These are phyloP conservation scores for Quercus dentata DNA, from an alignment of 306 rosid genomes.

Conservation along the genomic window DNA sequence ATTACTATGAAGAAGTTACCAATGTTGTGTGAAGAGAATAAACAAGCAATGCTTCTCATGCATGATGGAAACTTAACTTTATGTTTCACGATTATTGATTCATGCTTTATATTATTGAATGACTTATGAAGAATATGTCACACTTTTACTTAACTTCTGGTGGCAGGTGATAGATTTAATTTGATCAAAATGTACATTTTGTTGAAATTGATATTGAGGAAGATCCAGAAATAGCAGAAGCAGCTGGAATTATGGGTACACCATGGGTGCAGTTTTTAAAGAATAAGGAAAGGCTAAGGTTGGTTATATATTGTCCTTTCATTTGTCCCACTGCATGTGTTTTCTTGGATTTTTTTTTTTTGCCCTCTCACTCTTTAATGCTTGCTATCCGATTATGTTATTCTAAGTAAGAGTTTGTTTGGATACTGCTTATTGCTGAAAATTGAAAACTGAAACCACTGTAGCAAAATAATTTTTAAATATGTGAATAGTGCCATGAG, in stretches of 20 bases:
- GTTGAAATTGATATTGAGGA: slow-evolving; percentile 98
- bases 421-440: no score
- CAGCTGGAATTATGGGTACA: slow-evolving; percentile 95
- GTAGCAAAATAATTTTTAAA: no score
- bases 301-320: slow-evolving; percentile 27
- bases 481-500: no score
- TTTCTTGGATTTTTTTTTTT: background rate
- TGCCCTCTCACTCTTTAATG: background rate
- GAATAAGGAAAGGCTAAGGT: slow-evolving; percentile 87
- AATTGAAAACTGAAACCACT: no score
- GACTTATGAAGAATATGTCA: background rate
- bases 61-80: no score
- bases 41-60: background rate
- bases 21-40: no score
- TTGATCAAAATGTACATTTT: slow-evolving; percentile 79
- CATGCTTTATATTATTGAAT: background rate
- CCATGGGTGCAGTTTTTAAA: slow-evolving; percentile 96
- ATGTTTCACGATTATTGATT: background rate
- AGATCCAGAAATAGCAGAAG: slow-evolving; percentile 94
- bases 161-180: slow-evolving; percentile 86
- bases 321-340: background rate
- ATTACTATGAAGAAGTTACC: no score
- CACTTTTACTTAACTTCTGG: slow-evolving; percentile 1
- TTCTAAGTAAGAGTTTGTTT: background rate
- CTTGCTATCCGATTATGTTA: background rate